Evolutionary conservation across 169 alveolate genomes (phyloP).

Genomic region (Plasmodium knowlesi): DNA sequence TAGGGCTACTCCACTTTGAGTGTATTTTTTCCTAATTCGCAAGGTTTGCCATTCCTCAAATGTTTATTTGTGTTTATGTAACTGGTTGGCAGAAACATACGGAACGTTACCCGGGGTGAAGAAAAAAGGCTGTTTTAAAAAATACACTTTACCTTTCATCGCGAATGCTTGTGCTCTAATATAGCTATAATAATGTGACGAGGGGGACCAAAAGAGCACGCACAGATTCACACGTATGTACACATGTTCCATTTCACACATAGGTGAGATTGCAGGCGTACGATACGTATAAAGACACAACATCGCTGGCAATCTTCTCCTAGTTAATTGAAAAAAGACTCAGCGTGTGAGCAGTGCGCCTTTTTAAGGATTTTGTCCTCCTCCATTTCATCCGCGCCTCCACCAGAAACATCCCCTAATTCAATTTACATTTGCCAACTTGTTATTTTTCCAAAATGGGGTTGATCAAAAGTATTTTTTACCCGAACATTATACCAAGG

Average conservation of each 20-base stretch:
- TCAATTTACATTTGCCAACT: background rate
- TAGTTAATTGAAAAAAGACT: background rate
- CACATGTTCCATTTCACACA: background rate
- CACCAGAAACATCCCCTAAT: background rate
- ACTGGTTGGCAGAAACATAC: background rate
- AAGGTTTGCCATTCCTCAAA: background rate
- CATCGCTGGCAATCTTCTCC: background rate
- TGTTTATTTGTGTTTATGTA: background rate
- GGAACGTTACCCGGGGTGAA: background rate
- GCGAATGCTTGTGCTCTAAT: background rate
- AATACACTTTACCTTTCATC: background rate
- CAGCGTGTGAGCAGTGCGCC: background rate
- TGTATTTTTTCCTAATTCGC: background rate
- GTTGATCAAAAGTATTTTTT: constrained; percentile 52
- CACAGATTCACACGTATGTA: background rate
- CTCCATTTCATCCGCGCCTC: background rate
- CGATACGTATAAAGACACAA: background rate
- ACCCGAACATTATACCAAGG: constrained; percentile 66
- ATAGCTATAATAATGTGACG: background rate
- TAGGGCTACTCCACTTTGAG: background rate
- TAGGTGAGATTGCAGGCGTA: background rate
- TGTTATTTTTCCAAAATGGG: constrained; percentile 33
- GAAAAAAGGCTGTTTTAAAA: background rate
- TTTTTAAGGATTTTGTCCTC: background rate
- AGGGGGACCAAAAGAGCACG: background rate